phyloP scores from a whole-genome alignment of 2,329 filamentous ascomycete species.

The Trichophyton rubrum region DNA sequence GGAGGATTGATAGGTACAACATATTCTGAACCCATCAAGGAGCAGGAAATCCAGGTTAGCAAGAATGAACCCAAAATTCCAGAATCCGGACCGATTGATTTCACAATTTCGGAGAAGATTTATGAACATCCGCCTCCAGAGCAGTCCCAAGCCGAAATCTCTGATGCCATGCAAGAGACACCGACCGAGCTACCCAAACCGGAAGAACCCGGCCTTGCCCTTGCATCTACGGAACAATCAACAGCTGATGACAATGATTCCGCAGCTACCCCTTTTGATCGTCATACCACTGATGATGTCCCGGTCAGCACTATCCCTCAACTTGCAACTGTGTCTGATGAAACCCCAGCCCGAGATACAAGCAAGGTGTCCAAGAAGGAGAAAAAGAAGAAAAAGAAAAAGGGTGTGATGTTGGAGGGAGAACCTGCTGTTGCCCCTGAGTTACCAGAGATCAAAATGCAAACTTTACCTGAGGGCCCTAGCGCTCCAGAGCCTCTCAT shows the following conservation, averaged over 20 bases:
- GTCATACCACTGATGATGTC: not conserved
- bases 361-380: not conserved
- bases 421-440: not conserved
- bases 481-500: not conserved
- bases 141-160: not conserved
- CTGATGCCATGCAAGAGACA: not conserved
- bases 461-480: not conserved
- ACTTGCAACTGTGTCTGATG: not conserved
- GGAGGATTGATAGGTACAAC: not conserved
- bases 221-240: not conserved
- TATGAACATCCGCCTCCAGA: not conserved
- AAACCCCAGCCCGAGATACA: not conserved
- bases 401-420: not conserved
- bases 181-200: not conserved
- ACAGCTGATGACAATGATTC: not conserved
- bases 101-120: not conserved
- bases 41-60: not conserved
- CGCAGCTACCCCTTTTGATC: not conserved
- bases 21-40: not conserved
- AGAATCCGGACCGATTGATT: not conserved
- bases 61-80: not conserved
- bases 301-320: not conserved
- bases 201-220: not conserved
- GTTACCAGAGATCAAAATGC: not conserved
- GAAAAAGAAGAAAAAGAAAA: slow-evolving; percentile 5